Conservation (phyloP, 108 stramenopile species). For the Pelagomonas calceolata region DNA sequence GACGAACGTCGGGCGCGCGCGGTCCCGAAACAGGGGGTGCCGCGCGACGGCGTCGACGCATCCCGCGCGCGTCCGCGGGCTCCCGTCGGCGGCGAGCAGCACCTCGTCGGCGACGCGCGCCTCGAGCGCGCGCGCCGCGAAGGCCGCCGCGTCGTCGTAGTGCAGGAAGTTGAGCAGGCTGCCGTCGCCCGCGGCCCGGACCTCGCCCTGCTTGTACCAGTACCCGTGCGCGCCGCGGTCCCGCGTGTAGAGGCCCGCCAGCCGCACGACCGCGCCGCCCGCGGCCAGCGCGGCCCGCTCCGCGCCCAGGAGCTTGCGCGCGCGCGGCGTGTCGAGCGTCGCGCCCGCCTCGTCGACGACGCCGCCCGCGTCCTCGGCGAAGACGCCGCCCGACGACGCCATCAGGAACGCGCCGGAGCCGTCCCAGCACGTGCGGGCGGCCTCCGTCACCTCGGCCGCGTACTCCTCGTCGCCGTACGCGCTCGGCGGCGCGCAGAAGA, state of each 20-base stretch:
- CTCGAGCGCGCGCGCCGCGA: no score
- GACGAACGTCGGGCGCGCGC: no score
- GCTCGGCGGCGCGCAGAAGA: not conserved
- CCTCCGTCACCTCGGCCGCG: not conserved
- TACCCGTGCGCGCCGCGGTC: not conserved
- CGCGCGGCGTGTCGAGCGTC: not conserved
- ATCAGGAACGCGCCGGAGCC: not conserved
- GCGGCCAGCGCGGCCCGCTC: not conserved
- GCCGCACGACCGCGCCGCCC: not conserved
- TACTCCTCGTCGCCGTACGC: not conserved
- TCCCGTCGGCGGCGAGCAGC: no score
- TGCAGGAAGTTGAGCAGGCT: not conserved
- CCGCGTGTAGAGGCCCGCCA: constrained; percentile 1
- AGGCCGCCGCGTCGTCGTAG: not conserved
- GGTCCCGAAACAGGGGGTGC: no score
- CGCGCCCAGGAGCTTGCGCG: not conserved
- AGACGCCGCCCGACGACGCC: not conserved
- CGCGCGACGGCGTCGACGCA: no score
- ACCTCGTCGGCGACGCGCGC: no score
- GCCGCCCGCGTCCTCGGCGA: not conserved
- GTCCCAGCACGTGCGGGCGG: not conserved
- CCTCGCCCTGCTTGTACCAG: not conserved
- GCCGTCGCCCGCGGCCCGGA: not conserved
- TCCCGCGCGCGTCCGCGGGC: no score
- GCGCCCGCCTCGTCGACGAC: not conserved